Percentiles rank a stretch among this genome's conserved stretches.
These are phyloP conservation scores for Furcasterigmium furcatum DNA, from an alignment of 2,329 filamentous ascomycete genomes.

Conservation along the genomic window DNA sequence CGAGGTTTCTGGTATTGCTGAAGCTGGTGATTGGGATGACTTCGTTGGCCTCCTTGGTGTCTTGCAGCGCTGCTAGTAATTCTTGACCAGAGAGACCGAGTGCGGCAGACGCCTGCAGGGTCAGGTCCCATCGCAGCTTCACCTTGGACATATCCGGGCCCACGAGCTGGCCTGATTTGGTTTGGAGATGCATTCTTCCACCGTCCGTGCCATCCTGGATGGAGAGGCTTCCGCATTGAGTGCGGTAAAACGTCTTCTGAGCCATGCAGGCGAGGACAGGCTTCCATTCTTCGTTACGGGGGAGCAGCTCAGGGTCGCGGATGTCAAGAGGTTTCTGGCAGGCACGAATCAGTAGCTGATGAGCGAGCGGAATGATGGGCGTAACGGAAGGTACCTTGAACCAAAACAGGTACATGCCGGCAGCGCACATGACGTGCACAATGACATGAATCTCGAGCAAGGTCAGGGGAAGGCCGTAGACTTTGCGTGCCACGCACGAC, in stretches of 20 bases:
- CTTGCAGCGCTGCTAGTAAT: too few species aligned
- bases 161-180: not conserved
- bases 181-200: not conserved
- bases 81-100: too few species aligned
- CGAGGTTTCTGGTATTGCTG: not conserved
- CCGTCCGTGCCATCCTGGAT: not conserved
- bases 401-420: not conserved
- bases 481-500: conserved; percentile 26
- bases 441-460: conserved; percentile 31
- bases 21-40: too few species aligned
- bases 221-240: not conserved
- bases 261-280: not conserved
- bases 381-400: not conserved
- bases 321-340: not conserved
- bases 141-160: not conserved
- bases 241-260: not conserved
- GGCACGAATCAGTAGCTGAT: not conserved
- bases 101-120: too few species aligned
- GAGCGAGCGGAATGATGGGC: not conserved
- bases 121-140: too few species aligned
- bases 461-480: conserved; percentile 26
- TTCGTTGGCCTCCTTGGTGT: too few species aligned
- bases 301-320: not conserved
- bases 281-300: not conserved
- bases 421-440: conserved; percentile 22